These are phyloP conservation scores for Cenchrus americanus DNA, from an alignment of 176 grass and related monocot species.

Conservation along the genomic window DNA sequence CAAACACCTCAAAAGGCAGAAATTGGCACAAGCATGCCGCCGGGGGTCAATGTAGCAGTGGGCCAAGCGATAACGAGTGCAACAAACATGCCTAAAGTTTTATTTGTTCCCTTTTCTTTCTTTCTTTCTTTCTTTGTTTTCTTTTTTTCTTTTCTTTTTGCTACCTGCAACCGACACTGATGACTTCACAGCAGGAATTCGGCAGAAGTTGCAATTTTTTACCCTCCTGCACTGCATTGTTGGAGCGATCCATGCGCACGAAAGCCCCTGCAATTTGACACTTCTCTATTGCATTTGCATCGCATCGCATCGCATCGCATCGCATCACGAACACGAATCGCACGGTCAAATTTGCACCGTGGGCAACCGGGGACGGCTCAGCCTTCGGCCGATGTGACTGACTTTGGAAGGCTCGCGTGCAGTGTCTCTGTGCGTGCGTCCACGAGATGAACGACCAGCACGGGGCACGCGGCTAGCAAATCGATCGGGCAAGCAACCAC, in stretches of 20 bases:
- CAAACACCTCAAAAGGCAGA: constrained; percentile 47
- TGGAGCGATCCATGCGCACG: not conserved
- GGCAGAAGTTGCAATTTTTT: too few species aligned
- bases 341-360: not conserved
- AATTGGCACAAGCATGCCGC: constrained; percentile 38
- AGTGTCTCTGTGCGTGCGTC: too few species aligned
- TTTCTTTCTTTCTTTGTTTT: not conserved
- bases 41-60: constrained; percentile 4
- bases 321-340: not conserved
- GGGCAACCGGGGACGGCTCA: not conserved
- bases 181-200: too few species aligned
- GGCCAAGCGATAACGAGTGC: constrained; percentile 6
- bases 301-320: not conserved
- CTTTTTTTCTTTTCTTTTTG: not conserved
- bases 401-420: too few species aligned
- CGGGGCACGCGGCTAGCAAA: too few species aligned
- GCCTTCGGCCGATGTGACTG: too few species aligned
- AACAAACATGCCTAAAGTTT: not conserved
- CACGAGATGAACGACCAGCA: too few species aligned
- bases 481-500: too few species aligned
- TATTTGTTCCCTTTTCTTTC: not conserved
- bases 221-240: too few species aligned
- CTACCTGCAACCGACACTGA: too few species aligned
- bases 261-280: not conserved
- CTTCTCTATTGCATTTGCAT: not conserved